phyloP scores from a whole-genome alignment of 2,329 filamentous ascomycete species.

The Fusarium scirpi region DNA sequence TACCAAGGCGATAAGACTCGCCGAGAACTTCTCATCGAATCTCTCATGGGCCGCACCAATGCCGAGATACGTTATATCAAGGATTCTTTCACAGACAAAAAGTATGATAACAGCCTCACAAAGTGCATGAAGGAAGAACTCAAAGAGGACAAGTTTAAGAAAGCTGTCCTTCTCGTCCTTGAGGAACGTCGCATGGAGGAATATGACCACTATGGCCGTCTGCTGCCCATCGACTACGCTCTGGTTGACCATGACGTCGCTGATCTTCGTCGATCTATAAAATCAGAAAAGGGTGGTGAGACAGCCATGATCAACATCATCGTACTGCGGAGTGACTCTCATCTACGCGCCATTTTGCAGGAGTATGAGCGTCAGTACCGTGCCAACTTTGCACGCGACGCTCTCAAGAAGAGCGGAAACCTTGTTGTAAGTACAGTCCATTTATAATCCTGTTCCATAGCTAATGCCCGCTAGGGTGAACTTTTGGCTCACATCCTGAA shows the following conservation, averaged over 20 bases:
- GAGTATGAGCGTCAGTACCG: conserved; percentile 79
- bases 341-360: conserved; percentile 82
- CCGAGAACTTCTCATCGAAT: conserved; percentile 91
- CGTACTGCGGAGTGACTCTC: conserved; percentile 81
- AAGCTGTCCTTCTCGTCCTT: conserved; percentile 84
- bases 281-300: conserved; percentile 85
- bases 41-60: conserved; percentile 89
- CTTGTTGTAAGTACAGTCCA: conserved; percentile 77
- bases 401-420: conserved; percentile 89
- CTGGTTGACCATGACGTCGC: conserved; percentile 78
- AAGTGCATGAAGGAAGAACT: conserved; percentile 93
- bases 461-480: conserved; percentile 76
- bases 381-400: conserved; percentile 88
- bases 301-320: conserved; percentile 88
- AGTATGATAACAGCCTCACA: conserved; percentile 83
- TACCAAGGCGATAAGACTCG: conserved; percentile 89
- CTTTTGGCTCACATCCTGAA: conserved; percentile 95
- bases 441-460: neutral
- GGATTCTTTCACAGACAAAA: conserved; percentile 88
- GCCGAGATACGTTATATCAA: conserved; percentile 90
- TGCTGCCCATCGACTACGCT: conserved; percentile 67
- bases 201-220: conserved; percentile 71
- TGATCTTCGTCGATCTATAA: conserved; percentile 74
- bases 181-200: conserved; percentile 90
- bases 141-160: conserved; percentile 96